A percentile compares a stretch with the other conserved stretches of the same genome.
Evolutionary conservation across 495 filamentous ascomycete species (phyloP).

Genomic region (Elasticomyces elasticus): DNA sequence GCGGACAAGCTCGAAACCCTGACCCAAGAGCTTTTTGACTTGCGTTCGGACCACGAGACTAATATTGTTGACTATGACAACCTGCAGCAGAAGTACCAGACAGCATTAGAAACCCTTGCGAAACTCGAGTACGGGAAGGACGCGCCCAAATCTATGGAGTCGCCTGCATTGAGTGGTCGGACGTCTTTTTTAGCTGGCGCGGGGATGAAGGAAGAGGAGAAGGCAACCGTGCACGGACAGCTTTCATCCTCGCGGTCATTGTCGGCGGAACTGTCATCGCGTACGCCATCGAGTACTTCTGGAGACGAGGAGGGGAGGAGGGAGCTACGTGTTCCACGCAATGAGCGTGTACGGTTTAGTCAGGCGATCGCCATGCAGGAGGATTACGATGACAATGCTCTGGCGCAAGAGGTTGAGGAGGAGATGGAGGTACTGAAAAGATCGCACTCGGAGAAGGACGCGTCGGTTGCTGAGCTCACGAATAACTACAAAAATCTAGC

Average conservation of each 20-base stretch:
- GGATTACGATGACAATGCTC: constrained; percentile 23
- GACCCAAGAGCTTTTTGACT: constrained; percentile 83
- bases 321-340: background rate
- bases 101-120: constrained; percentile 69
- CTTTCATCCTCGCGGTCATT: constrained; percentile 87
- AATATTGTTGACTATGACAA: constrained; percentile 71
- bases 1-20: constrained; percentile 88
- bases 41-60: constrained; percentile 80
- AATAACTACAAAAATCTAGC: constrained; percentile 74
- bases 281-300: constrained; percentile 58
- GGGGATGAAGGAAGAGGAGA: constrained; percentile 46
- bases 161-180: constrained; percentile 52
- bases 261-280: constrained; percentile 91
- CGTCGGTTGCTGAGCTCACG: constrained; percentile 57
- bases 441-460: constrained; percentile 65
- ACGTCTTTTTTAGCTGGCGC: constrained; percentile 88
- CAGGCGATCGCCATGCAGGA: constrained; percentile 26
- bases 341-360: constrained; percentile 21
- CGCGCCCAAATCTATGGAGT: background rate
- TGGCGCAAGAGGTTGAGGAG: constrained; percentile 20
- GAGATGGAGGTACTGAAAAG: constrained; percentile 64
- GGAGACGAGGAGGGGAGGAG: background rate
- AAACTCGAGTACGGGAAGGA: constrained; percentile 59
- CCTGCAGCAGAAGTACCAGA: constrained; percentile 82
- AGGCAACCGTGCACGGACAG: constrained; percentile 60